phyloP scores from a whole-genome alignment of 805 yeast species.

The Yarrowia deformans region DNA sequence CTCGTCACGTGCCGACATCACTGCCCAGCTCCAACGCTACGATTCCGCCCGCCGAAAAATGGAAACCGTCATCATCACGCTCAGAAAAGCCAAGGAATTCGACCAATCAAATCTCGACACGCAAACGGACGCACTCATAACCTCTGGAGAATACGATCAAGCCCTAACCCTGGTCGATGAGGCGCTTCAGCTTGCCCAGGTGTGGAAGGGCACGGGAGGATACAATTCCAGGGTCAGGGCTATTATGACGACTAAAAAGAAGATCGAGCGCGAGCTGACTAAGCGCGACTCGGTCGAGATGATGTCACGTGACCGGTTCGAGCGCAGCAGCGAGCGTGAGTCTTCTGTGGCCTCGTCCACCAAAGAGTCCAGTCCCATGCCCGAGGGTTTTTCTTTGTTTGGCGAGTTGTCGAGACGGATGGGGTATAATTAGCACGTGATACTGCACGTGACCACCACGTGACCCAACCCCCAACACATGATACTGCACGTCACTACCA shows the following conservation, averaged over 20 bases:
- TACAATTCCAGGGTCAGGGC: slow-evolving; percentile 43
- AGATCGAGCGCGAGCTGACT: slow-evolving; percentile 41
- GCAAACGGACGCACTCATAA: slow-evolving; percentile 41
- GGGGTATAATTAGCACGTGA: slow-evolving; percentile 19
- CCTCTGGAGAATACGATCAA: slow-evolving; percentile 40
- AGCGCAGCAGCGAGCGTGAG: not conserved
- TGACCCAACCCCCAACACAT: too few relatives aligned
- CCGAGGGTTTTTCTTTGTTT: slow-evolving; percentile 25
- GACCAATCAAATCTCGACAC: slow-evolving; percentile 49
- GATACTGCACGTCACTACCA: too few relatives aligned
- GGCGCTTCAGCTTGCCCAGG: slow-evolving; percentile 40
- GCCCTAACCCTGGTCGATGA: slow-evolving; percentile 43
- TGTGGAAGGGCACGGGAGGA: slow-evolving; percentile 47
- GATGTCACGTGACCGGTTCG: not conserved
- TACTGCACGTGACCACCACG: too few relatives aligned
- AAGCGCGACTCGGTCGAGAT: not conserved
- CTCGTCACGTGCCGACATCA: not conserved
- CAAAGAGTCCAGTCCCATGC: slow-evolving; percentile 18
- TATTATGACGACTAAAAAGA: slow-evolving; percentile 43
- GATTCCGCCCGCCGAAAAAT: slow-evolving; percentile 46
- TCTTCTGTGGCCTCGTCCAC: slow-evolving; percentile 2
- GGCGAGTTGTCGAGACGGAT: slow-evolving; percentile 31
- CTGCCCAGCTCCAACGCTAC: slow-evolving; percentile 40
- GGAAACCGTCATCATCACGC: slow-evolving; percentile 45
- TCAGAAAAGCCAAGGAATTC: slow-evolving; percentile 45